Percentiles rank a stretch among this genome's conserved stretches.
phyloP scores from a whole-genome alignment of 176 grass and related monocot species.

The Zea luxurians region DNA sequence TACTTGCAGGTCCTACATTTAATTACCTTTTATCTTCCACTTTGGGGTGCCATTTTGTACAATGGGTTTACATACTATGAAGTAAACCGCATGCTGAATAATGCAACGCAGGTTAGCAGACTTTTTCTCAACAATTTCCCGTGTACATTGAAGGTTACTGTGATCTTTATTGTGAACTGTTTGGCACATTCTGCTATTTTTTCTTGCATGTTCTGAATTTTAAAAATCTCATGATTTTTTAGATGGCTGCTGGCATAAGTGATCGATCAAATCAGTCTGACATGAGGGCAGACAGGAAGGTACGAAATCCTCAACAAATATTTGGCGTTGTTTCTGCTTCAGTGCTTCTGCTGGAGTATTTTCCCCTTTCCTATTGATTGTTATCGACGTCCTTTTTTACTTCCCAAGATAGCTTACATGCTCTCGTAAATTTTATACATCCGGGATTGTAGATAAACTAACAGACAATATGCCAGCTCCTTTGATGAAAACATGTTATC shows the following conservation, averaged over 20 bases:
- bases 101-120: slow-evolving; percentile 71
- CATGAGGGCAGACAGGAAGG: slow-evolving; percentile 74
- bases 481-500: slow-evolving; percentile 15
- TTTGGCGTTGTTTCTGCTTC: background rate
- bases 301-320: slow-evolving; percentile 26
- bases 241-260: slow-evolving; percentile 93
- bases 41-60: slow-evolving; percentile 97
- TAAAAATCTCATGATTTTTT: slow-evolving; percentile 36
- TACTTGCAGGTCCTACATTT: slow-evolving; percentile 70
- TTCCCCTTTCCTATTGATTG: background rate
- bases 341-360: background rate
- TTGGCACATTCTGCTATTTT: slow-evolving; percentile 31
- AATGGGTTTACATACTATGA: slow-evolving; percentile 95
- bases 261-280: slow-evolving; percentile 81
- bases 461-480: background rate
- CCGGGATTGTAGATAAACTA: background rate
- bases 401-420: background rate
- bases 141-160: slow-evolving; percentile 30
- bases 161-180: slow-evolving; percentile 5
- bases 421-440: background rate
- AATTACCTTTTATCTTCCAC: slow-evolving; percentile 90
- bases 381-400: background rate
- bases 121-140: slow-evolving; percentile 12
- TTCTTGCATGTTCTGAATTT: slow-evolving; percentile 27
- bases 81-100: slow-evolving; percentile 91